Percentiles rank a stretch among this genome's conserved stretches.
Evolutionary conservation across 768 basidiomycete species (phyloP).

Genomic region (Mycena kentingensis): DNA sequence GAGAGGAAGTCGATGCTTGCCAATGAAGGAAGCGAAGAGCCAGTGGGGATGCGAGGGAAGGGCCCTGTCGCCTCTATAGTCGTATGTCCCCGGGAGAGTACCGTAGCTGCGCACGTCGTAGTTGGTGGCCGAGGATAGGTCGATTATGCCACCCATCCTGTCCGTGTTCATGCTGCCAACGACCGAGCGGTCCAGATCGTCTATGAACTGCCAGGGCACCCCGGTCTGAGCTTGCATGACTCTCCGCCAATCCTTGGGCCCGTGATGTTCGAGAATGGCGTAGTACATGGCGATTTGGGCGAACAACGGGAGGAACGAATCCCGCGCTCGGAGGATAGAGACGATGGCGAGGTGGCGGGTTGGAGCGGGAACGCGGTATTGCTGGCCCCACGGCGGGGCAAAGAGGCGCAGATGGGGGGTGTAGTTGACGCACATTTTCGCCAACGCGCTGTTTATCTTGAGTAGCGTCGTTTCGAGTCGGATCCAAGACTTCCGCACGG

Average conservation of each 20-base stretch:
- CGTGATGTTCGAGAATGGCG: slow-evolving; percentile 10
- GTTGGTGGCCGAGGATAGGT: neutral
- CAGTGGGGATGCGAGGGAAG: neutral
- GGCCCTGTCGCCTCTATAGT: neutral
- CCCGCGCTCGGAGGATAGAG: slow-evolving; percentile 12
- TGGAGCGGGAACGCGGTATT: slow-evolving; percentile 1
- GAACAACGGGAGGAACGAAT: slow-evolving; percentile 19
- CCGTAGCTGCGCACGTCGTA: no score
- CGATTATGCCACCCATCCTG: neutral
- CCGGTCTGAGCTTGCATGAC: neutral
- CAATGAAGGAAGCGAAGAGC: neutral
- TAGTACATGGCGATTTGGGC: slow-evolving; percentile 11
- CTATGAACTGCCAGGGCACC: slow-evolving; percentile 13
- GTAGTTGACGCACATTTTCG: no score
- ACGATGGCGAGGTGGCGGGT: no score
- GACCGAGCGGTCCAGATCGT: slow-evolving; percentile 13
- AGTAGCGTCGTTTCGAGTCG: no score
- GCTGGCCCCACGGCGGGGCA: slow-evolving; percentile 15
- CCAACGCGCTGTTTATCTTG: no score
- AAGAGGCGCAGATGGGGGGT: slow-evolving; percentile 12
- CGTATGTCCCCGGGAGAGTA: no score
- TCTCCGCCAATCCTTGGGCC: slow-evolving; percentile 10
- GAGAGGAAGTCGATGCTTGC: neutral
- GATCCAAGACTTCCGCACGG: no score
- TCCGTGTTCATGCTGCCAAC: neutral